These are phyloP conservation scores for Perkinsela sp. DNA, from an alignment of 208 protist species.

Conservation along the genomic window DNA sequence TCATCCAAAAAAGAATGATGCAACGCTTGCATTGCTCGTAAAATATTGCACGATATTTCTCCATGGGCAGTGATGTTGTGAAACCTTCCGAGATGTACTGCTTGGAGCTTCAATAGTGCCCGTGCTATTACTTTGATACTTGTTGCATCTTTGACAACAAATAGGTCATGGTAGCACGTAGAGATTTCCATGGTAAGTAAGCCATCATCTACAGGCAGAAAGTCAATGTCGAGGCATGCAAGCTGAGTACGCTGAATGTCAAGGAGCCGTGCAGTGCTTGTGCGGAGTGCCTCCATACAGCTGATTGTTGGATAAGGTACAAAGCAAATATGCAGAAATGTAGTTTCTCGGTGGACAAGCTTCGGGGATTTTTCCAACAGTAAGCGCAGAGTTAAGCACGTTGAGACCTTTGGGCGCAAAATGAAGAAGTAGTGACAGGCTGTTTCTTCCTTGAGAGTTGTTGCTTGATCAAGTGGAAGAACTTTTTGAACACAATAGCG, in stretches of 20 bases:
- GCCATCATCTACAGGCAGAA: slow-evolving; percentile 30
- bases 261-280: too few relatives aligned
- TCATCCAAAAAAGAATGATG: slow-evolving; percentile 2
- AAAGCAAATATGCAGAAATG: not conserved
- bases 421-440: too few relatives aligned
- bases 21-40: not conserved
- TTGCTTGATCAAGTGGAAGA: too few relatives aligned
- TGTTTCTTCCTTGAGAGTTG: too few relatives aligned
- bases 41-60: not conserved
- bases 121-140: slow-evolving; percentile 26
- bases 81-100: slow-evolving; percentile 19
- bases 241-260: too few relatives aligned
- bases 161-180: slow-evolving; percentile 24
- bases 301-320: not conserved
- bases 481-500: not conserved
- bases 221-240: slow-evolving; percentile 23
- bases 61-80: slow-evolving; percentile 23
- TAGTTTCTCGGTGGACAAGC: too few relatives aligned
- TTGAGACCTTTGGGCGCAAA: too few relatives aligned
- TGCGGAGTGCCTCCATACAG: not conserved
- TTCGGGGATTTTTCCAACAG: too few relatives aligned
- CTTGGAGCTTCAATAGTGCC: slow-evolving; percentile 48
- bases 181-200: slow-evolving; percentile 34
- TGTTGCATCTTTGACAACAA: slow-evolving; percentile 27
- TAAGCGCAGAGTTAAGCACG: too few relatives aligned